These are phyloP conservation scores for Ulvella scutata DNA, from an alignment of 139 green algal species.

Conservation along the genomic window DNA sequence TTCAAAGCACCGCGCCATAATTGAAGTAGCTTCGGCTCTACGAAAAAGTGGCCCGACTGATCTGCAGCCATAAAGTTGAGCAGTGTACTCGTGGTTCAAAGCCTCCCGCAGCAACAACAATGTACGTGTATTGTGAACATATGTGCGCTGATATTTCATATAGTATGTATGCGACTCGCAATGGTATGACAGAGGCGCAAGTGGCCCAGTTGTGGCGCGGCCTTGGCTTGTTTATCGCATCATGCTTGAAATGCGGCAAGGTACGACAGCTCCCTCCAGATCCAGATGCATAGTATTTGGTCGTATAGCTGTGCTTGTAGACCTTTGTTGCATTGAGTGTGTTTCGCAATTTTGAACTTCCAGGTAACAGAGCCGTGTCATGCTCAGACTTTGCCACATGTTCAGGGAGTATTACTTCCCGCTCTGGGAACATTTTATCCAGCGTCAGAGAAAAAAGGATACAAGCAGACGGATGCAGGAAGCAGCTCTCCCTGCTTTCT, in stretches of 20 bases:
- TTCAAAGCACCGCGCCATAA: no score
- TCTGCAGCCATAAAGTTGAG: no score
- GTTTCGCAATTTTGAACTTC: not conserved
- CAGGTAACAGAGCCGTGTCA: no score
- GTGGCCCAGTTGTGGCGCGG: not conserved
- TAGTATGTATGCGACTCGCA: not conserved
- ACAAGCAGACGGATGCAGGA: not conserved
- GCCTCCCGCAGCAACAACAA: no score
- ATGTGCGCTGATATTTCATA: not conserved
- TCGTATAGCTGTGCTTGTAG: not conserved
- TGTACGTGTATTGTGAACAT: not conserved
- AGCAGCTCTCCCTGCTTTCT: not conserved
- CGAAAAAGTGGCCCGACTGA: no score
- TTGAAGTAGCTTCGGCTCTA: no score
- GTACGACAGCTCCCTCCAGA: not conserved
- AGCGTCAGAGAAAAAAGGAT: not conserved
- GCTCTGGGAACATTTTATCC: not conserved
- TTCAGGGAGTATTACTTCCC: not conserved
- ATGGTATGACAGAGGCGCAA: not conserved
- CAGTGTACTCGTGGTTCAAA: no score
- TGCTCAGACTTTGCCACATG: not conserved
- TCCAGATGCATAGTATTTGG: not conserved
- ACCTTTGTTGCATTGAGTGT: not conserved
- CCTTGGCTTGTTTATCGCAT: not conserved
- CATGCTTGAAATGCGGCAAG: not conserved